These are phyloP conservation scores for Podaxis rugospora DNA, from an alignment of 768 basidiomycete species.

Conservation along the genomic window DNA sequence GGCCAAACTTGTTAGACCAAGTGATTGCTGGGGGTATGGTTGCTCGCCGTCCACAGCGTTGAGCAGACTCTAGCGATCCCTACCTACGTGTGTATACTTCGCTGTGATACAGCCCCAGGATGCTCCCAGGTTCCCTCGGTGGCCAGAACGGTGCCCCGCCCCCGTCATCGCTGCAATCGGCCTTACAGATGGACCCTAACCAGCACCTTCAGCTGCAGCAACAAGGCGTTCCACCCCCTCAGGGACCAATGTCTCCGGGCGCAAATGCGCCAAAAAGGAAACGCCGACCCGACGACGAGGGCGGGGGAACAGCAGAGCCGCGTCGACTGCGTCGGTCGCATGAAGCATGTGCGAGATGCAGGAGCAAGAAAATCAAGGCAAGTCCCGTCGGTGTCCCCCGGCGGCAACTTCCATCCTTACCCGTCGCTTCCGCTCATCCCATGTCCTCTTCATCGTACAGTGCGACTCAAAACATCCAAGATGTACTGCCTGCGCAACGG, in stretches of 20 bases:
- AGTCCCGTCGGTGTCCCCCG: conserved; percentile 66
- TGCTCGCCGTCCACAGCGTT: conserved; percentile 28
- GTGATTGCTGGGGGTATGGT: conserved; percentile 11
- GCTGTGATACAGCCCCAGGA: conserved; percentile 15
- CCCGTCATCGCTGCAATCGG: conserved; percentile 54
- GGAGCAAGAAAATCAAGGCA: conserved; percentile 96
- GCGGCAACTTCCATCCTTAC: conserved; percentile 75
- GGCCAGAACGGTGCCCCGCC: conserved; percentile 25
- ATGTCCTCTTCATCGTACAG: conserved; percentile 36
- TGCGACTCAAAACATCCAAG: conserved; percentile 89
- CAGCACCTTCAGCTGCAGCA: conserved; percentile 46
- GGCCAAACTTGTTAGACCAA: conserved; percentile 25
- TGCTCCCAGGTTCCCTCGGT: conserved; percentile 32
- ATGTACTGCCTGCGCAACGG: conserved; percentile 81
- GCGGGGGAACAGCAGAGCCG: conserved; percentile 57
- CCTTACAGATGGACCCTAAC: conserved; percentile 57
- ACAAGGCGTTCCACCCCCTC: conserved; percentile 25
- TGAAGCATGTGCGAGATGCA: conserved; percentile 89
- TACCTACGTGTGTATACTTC: conserved; percentile 8
- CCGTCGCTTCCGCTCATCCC: conserved; percentile 30
- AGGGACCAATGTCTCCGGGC: conserved; percentile 24
- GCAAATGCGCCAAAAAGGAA: conserved; percentile 41
- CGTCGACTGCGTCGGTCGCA: conserved; percentile 83
- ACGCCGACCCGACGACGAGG: conserved; percentile 62
- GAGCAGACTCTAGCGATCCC: conserved; percentile 20